phyloP scores from a whole-genome alignment of 2,329 filamentous ascomycete species.

The Sporothrix variecibatus region DNA sequence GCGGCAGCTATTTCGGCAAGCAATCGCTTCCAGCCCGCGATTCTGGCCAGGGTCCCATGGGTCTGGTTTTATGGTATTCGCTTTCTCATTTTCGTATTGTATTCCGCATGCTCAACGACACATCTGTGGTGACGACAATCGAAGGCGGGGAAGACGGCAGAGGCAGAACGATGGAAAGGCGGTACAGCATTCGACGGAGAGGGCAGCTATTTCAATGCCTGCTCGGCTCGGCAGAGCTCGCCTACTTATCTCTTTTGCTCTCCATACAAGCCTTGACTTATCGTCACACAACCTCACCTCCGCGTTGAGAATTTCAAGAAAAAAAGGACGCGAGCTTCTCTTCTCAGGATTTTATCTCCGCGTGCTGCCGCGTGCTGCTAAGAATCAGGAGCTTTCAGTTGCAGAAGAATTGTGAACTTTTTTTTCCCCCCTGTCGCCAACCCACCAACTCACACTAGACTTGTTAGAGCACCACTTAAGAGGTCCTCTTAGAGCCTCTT shows the following conservation, averaged over 20 bases:
- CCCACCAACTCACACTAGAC: not conserved
- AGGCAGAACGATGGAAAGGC: not conserved
- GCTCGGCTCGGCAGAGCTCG: not conserved
- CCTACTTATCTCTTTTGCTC: not conserved
- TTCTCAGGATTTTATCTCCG: not conserved
- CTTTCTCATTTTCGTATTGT: no score
- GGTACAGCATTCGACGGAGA: not conserved
- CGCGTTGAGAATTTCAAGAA: not conserved
- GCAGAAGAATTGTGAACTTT: not conserved
- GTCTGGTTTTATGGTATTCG: not conserved
- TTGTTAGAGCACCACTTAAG: not conserved
- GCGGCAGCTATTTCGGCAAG: not conserved
- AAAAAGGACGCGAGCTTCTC: not conserved
- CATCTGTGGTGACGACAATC: not conserved
- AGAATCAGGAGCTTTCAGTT: not conserved
- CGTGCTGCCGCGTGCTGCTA: not conserved
- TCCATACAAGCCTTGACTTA: not conserved
- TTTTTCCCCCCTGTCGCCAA: not conserved
- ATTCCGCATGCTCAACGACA: not conserved
- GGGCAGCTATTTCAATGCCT: not conserved
- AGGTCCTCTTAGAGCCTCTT: not conserved
- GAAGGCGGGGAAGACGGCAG: not conserved
- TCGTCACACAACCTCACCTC: not conserved
- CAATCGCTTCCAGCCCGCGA: not conserved
- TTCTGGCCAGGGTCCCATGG: not conserved